phyloP scores from a whole-genome alignment of 75 land plant genomes.

The Chamaecyparis obtusa region DNA sequence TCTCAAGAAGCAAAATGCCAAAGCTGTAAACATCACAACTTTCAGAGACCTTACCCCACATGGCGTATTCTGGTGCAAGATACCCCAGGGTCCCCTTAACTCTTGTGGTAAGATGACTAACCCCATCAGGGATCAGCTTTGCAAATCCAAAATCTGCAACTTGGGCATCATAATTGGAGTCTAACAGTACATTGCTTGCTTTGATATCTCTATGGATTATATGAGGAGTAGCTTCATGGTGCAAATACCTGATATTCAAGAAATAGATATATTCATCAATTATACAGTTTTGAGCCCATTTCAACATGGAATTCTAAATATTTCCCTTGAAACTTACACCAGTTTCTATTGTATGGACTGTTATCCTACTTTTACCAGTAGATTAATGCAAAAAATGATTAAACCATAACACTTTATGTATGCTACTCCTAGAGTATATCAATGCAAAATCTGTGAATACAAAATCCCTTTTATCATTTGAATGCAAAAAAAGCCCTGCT shows the following conservation, averaged over 20 bases:
- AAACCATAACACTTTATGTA: no score
- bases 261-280: background rate
- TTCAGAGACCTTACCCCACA: slow-evolving; percentile 80
- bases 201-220: slow-evolving; percentile 83
- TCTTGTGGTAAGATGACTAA: slow-evolving; percentile 65
- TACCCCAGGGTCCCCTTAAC: slow-evolving; percentile 85
- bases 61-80: slow-evolving; percentile 87
- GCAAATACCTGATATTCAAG: slow-evolving; percentile 57
- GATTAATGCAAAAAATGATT: no score
- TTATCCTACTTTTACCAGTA: background rate
- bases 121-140: slow-evolving; percentile 85
- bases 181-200: slow-evolving; percentile 74
- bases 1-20: slow-evolving; percentile 74
- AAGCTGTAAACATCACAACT: slow-evolving; percentile 87
- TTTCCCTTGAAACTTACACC: no score
- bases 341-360: no score
- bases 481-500: no score
- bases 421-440: no score
- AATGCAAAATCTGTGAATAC: no score
- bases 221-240: slow-evolving; percentile 73
- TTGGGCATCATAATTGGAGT: slow-evolving; percentile 59
- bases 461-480: no score
- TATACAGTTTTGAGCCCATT: background rate
- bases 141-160: slow-evolving; percentile 91
- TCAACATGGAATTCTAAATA: background rate